Percentiles rank a stretch among this genome's conserved stretches.
These are phyloP conservation scores for Citrus mangshanensis DNA, from an alignment of 345 rosid species.

Conservation along the genomic window DNA sequence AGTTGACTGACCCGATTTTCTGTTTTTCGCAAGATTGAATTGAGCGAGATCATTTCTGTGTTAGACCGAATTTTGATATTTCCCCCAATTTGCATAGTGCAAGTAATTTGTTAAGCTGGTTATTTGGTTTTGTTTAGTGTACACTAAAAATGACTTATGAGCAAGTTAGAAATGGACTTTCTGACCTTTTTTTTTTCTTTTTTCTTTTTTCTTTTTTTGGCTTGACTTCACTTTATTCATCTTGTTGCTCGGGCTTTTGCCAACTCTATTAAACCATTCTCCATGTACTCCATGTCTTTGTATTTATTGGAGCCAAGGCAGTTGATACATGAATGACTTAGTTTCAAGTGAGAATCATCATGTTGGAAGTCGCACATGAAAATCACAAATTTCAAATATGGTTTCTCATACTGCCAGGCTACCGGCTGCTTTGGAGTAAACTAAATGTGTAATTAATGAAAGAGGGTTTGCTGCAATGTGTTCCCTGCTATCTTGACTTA, in stretches of 20 bases:
- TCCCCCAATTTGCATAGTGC: background rate
- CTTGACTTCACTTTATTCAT: background rate
- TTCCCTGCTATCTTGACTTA: no score
- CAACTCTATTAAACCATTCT: background rate
- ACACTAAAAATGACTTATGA: background rate
- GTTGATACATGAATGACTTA: background rate
- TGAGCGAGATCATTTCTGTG: background rate
- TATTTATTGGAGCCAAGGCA: background rate
- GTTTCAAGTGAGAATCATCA: background rate
- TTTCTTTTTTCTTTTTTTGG: background rate
- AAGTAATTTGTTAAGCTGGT: background rate
- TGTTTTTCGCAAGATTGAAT: background rate
- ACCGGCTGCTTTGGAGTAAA: no score
- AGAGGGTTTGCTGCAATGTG: no score
- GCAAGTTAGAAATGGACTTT: background rate
- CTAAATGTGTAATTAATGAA: no score
- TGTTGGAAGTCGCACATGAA: no score
- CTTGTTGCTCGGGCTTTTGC: background rate
- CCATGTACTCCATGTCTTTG: background rate
- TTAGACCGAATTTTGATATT: background rate
- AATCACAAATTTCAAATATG: no score
- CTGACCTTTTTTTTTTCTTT: background rate
- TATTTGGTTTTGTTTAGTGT: background rate
- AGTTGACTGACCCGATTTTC: slow-evolving; percentile 6
- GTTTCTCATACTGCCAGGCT: no score